These are phyloP conservation scores for Verruconis gallopava DNA, from an alignment of 2,329 filamentous ascomycete species.

Conservation along the genomic window DNA sequence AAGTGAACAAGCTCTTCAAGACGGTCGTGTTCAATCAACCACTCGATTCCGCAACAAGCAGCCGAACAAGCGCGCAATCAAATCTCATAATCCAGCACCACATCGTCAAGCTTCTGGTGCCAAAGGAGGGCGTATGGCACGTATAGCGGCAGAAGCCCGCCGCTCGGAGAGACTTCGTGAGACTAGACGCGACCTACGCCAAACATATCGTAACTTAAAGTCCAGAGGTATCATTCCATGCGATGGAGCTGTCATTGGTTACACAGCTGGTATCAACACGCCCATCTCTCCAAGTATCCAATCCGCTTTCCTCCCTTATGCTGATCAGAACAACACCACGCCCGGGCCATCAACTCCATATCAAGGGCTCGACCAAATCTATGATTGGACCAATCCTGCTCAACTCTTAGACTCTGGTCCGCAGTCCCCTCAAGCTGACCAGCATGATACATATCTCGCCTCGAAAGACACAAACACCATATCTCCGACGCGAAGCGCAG, in stretches of 20 bases:
- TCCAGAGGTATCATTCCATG: not conserved
- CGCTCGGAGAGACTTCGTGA: conserved; percentile 7
- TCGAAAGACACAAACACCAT: too few species aligned
- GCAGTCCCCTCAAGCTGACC: too few species aligned
- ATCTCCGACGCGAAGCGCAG: too few species aligned
- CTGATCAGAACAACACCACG: too few species aligned
- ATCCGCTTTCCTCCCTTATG: too few species aligned
- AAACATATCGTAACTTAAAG: not conserved
- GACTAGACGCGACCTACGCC: not conserved
- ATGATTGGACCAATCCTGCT: too few species aligned
- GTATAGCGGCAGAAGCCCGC: conserved; percentile 13
- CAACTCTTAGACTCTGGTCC: too few species aligned
- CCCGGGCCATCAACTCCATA: too few species aligned
- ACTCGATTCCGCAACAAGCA: conserved; percentile 44
- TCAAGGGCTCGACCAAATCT: too few species aligned
- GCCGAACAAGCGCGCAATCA: conserved; percentile 24
- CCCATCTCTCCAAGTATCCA: too few species aligned
- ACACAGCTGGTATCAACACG: too few species aligned
- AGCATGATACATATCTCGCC: too few species aligned
- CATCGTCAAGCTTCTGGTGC: conserved; percentile 33
- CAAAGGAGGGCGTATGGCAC: conserved; percentile 32
- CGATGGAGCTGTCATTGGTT: not conserved
- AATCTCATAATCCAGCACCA: conserved; percentile 18
- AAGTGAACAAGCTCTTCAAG: conserved; percentile 50
- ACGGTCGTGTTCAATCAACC: conserved; percentile 66